Conservation (phyloP, 345 rosid genomes). For the Physaria fendleri region DNA sequence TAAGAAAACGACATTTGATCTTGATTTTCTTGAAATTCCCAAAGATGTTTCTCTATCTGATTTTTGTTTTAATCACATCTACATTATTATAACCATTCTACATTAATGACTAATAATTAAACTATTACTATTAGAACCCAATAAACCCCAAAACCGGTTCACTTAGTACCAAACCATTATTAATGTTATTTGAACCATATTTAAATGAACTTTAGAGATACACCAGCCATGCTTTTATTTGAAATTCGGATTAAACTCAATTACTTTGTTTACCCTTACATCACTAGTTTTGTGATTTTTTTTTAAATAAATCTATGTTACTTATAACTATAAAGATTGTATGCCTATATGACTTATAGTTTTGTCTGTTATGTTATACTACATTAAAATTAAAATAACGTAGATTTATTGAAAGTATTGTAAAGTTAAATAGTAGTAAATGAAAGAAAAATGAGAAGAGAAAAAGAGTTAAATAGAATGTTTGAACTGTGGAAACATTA, state of each 20-base stretch:
- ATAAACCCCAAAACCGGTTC: constrained; percentile 14
- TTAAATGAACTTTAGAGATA: neutral
- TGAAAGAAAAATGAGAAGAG: neutral
- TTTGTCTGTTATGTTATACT: neutral
- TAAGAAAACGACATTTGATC: constrained; percentile 36
- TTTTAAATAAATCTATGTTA: no score
- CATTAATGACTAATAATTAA: constrained; percentile 14
- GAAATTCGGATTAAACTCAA: no score
- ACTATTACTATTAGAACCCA: constrained; percentile 18
- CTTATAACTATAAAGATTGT: no score
- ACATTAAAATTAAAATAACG: neutral
- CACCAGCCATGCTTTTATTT: no score
- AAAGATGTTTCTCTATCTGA: constrained; percentile 13
- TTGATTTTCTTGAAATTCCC: constrained; percentile 22
- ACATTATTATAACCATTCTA: neutral
- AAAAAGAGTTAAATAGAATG: constrained; percentile 5
- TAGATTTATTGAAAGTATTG: no score
- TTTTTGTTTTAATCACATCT: neutral
- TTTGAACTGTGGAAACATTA: constrained; percentile 16
- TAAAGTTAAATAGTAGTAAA: neutral
- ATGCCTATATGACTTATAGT: neutral
- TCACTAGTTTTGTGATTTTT: no score
- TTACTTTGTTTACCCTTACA: no score
- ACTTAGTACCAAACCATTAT: neutral
- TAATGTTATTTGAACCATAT: neutral